Percentiles rank a stretch among this genome's conserved stretches.
phyloP scores from a whole-genome alignment of 1,139 yeast species.

The Diutina catenulata region DNA sequence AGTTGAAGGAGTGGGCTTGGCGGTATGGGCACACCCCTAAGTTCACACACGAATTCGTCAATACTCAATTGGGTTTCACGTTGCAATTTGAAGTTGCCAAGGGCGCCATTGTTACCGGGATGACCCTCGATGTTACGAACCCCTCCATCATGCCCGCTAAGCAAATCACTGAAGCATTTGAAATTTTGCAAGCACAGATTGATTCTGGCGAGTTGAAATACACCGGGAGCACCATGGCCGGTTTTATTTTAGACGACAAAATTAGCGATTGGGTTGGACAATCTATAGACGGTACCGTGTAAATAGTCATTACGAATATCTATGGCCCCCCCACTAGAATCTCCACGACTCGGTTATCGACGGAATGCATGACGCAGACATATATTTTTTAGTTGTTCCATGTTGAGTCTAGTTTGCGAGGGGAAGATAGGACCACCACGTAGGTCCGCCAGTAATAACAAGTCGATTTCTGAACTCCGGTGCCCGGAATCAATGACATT shows the following conservation, averaged over 20 bases:
- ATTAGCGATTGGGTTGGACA: slow-evolving; percentile 37
- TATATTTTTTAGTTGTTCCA: no score
- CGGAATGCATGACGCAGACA: no score
- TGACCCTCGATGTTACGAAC: background rate
- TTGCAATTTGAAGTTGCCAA: slow-evolving; percentile 27
- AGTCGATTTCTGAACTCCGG: no score
- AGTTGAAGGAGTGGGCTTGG: slow-evolving; percentile 57
- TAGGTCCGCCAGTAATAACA: no score
- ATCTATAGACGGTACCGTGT: slow-evolving; percentile 32
- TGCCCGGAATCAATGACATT: no score
- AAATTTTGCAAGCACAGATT: slow-evolving; percentile 18
- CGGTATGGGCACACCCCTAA: slow-evolving; percentile 59
- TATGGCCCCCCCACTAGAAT: no score
- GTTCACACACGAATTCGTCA: slow-evolving; percentile 36
- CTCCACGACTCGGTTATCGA: no score
- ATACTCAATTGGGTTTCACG: slow-evolving; percentile 14
- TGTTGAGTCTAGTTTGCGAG: no score
- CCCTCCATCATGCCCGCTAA: slow-evolving; percentile 4
- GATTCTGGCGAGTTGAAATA: slow-evolving; percentile 17
- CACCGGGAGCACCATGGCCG: slow-evolving; percentile 33
- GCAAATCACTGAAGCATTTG: slow-evolving; percentile 16
- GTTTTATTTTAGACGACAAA: slow-evolving; percentile 30
- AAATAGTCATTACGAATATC: no score
- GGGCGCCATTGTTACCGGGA: background rate
- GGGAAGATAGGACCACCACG: no score